Conservation (phyloP, 345 rosid species). For the Eucalyptus pumila region DNA sequence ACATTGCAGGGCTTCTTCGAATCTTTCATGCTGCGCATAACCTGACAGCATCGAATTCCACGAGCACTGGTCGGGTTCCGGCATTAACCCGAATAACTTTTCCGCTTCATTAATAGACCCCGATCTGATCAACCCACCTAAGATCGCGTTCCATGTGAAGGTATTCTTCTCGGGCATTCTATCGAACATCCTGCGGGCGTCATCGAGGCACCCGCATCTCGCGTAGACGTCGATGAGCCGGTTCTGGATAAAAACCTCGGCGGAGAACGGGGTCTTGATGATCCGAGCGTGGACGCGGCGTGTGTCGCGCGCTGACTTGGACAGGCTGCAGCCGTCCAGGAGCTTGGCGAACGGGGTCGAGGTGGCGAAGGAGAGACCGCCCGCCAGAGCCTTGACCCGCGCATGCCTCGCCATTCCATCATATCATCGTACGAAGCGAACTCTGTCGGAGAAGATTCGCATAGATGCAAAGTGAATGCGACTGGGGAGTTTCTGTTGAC, state of each 20-base stretch:
- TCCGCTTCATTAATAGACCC: conserved; percentile 53
- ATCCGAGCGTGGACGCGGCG: neutral
- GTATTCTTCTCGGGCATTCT: conserved; percentile 47
- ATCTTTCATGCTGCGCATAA: conserved; percentile 50
- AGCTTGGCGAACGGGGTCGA: conserved; percentile 60
- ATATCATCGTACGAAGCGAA: neutral
- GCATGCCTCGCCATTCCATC: conserved; percentile 57
- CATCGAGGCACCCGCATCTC: conserved; percentile 14
- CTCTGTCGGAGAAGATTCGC: neutral
- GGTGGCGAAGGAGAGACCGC: conserved; percentile 17
- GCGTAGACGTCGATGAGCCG: no score
- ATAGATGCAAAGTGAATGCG: neutral
- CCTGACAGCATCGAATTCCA: conserved; percentile 80
- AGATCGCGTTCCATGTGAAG: conserved; percentile 59
- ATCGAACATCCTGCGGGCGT: conserved; percentile 54
- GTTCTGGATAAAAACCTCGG: no score
- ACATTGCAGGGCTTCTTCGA: conserved; percentile 44
- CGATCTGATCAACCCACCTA: conserved; percentile 32
- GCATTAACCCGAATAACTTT: conserved; percentile 31
- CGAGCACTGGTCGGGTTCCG: conserved; percentile 61
- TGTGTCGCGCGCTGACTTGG: conserved; percentile 16
- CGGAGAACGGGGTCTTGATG: no score
- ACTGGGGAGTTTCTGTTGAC: neutral
- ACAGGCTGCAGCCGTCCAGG: conserved; percentile 48
- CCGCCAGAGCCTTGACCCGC: conserved; percentile 16